phyloP scores from a whole-genome alignment of 306 rosid species.

The Inga laurina region DNA sequence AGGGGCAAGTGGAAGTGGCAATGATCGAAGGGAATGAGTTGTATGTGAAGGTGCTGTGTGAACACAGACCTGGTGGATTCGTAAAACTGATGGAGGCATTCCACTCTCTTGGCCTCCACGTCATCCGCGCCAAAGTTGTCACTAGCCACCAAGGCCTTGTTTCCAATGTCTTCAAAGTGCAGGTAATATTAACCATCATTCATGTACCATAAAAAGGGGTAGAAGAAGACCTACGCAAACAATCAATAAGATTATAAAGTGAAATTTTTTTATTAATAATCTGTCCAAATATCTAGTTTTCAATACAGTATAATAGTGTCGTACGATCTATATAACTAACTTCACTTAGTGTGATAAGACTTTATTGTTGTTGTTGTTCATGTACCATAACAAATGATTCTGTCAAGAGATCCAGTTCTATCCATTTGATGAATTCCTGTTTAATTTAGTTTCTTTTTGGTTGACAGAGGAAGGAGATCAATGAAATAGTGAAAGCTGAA shows the following conservation, averaged over 20 bases:
- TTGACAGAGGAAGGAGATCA: slow-evolving; percentile 63
- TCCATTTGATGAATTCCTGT: no score
- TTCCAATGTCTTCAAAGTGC: slow-evolving; percentile 73
- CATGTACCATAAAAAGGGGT: background rate
- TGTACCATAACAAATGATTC: no score
- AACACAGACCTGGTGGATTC: slow-evolving; percentile 79
- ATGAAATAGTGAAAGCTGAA: slow-evolving; percentile 65
- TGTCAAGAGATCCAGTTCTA: background rate
- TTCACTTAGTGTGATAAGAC: no score
- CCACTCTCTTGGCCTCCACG: slow-evolving; percentile 45
- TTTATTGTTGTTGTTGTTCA: no score
- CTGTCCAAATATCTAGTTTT: no score
- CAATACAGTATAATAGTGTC: no score
- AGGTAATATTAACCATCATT: slow-evolving; percentile 39
- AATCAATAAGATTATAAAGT: no score
- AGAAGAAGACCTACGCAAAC: no score
- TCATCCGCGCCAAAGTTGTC: slow-evolving; percentile 34
- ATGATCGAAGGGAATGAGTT: slow-evolving; percentile 75
- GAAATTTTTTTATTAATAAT: no score
- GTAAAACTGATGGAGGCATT: slow-evolving; percentile 77
- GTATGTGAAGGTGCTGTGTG: slow-evolving; percentile 75
- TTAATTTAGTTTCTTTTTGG: background rate
- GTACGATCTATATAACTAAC: rapidly evolving
- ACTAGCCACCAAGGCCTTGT: slow-evolving; percentile 80
- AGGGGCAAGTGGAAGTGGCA: slow-evolving; percentile 92